Conservation (phyloP, 768 basidiomycete species). For the Podaxis mareebaensis region DNA sequence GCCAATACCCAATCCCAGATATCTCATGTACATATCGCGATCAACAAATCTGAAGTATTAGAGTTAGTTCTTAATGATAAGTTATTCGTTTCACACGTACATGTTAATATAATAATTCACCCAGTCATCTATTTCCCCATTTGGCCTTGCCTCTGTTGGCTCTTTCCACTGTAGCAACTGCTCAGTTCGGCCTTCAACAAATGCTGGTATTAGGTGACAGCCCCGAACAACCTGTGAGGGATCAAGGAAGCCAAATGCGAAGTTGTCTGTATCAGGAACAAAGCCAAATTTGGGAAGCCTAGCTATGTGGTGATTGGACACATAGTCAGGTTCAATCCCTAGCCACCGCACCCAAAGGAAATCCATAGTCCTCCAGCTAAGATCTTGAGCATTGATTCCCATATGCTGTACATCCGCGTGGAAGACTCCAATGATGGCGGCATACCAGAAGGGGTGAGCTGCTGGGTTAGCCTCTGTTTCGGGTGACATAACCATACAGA, state of each 20-base stretch:
- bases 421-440: slow-evolving; percentile 22
- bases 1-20: too few species aligned
- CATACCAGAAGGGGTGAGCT: slow-evolving; percentile 27
- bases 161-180: slow-evolving; percentile 7
- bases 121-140: slow-evolving; percentile 21
- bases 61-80: too few species aligned
- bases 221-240: slow-evolving; percentile 32
- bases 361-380: slow-evolving; percentile 26
- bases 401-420: slow-evolving; percentile 23
- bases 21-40: too few species aligned
- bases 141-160: slow-evolving; percentile 11
- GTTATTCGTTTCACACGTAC: slow-evolving; percentile 23
- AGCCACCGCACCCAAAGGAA: slow-evolving; percentile 23
- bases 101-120: slow-evolving; percentile 35
- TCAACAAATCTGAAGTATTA: too few species aligned
- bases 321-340: slow-evolving; percentile 26
- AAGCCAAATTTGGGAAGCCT: slow-evolving; percentile 42
- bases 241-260: slow-evolving; percentile 36
- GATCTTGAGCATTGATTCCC: not conserved
- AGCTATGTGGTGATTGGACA: slow-evolving; percentile 27
- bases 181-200: slow-evolving; percentile 24
- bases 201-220: slow-evolving; percentile 35
- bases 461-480: slow-evolving; percentile 10
- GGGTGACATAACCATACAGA: not conserved
- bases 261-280: slow-evolving; percentile 23